These are phyloP conservation scores for Suhomyces atakaporum DNA, from an alignment of 1,139 yeast species.

Conservation along the genomic window DNA sequence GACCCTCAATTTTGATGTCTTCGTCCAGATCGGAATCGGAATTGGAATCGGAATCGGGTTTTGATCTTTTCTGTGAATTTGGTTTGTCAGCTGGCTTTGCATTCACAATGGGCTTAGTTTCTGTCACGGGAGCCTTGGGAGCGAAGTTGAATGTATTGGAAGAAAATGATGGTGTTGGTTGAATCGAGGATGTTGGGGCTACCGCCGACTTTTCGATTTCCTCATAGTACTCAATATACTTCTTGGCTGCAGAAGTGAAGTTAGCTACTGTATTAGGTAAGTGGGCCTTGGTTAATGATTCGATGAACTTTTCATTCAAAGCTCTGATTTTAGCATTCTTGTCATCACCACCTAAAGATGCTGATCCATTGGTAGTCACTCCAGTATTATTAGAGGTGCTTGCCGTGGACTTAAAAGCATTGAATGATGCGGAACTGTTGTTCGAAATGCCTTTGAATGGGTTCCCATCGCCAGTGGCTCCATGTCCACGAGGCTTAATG, in stretches of 20 bases:
- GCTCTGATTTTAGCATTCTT: conserved; percentile 57
- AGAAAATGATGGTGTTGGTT: conserved; percentile 1
- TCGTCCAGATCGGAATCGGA: conserved; percentile 40
- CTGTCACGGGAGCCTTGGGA: conserved; percentile 4
- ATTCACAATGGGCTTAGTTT: neutral
- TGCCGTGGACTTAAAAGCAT: neutral
- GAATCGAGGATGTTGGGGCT: conserved; percentile 1
- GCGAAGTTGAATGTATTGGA: neutral
- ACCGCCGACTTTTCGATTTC: conserved; percentile 41
- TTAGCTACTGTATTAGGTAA: conserved; percentile 55
- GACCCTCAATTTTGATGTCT: conserved; percentile 61
- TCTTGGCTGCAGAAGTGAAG: conserved; percentile 56
- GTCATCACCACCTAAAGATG: conserved; percentile 13
- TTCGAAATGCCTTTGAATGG: conserved; percentile 1
- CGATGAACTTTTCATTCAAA: conserved; percentile 64
- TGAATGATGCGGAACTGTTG: conserved; percentile 2
- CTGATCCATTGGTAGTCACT: neutral
- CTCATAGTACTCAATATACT: conserved; percentile 59
- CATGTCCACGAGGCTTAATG: conserved; percentile 53
- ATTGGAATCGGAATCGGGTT: conserved; percentile 18
- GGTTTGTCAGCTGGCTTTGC: neutral
- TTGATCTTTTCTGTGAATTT: conserved; percentile 2
- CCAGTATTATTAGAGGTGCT: neutral
- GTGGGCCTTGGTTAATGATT: conserved; percentile 47
- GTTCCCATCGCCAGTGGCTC: conserved; percentile 6